Evolutionary conservation across 1,284 basidiomycete genomes (phyloP), one percentile per base, ranked within the genome.

Genomic region (Leccinum solheimii): DNA sequence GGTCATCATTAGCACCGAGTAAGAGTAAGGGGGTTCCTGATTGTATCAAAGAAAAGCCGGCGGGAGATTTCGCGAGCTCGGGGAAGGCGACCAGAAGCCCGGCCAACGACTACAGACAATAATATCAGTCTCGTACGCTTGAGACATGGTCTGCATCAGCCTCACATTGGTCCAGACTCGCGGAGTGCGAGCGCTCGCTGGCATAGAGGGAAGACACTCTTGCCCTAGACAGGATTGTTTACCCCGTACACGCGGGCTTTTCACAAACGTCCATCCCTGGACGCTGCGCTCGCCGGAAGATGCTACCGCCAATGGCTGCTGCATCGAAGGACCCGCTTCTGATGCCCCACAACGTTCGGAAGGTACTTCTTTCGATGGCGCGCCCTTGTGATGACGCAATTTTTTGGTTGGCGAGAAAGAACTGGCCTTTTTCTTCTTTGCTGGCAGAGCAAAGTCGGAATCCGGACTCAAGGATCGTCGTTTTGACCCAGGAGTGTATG

Each of bases 151-250:
- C 30, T 30, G 32, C 16, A 26, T 43, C 26, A 7, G 52, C 53
- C 72, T 76, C 52, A 73, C 71, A 16, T 65, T 67, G 13, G 72
- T 64, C 74, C 71, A 73, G 14, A 70, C 64, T 38, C 74, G 62
- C 19, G 72, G 72, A 51, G 27, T 26, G 9, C 7, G 1, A 30
- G 27, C 1, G 27, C 27, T 30, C 1, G 27, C 27, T 30, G 27
- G 27, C 27, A 30, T 30, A 30, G 27, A 30, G 27, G 1, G 27
- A 30, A 30, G 27, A 30, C 27, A 8, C 3, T 55, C 55, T 14
- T 27, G 40, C 8, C 14, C 56, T 43, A 3, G 21, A 7, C 30
- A 34, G 1, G n/a, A 27, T 7, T 34, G 19, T 58, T 50, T 51
- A 11, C 36, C 51, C 26, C 38, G 56, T 9, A 45, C 26, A 27